Percentiles rank a stretch among this genome's conserved stretches.
phyloP scores from a whole-genome alignment of 2,329 filamentous ascomycete genomes.

The Neonectria ditissima region DNA sequence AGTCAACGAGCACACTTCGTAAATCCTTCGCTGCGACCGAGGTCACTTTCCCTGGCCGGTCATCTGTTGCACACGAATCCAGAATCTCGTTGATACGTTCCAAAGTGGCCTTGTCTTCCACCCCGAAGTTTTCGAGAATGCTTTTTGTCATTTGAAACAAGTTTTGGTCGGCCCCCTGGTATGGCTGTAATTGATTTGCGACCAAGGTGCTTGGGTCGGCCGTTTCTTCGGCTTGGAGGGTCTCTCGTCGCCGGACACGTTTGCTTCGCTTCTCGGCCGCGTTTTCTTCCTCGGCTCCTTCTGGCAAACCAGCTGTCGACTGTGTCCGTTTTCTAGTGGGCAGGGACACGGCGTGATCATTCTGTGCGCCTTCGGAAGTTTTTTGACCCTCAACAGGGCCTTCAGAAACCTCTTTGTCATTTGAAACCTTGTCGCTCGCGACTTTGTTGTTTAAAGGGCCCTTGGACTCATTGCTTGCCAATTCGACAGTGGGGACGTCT shows the following conservation, averaged over 20 bases:
- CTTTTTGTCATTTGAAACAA: conserved; percentile 68
- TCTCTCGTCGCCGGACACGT: conserved; percentile 67
- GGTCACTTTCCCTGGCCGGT: conserved; percentile 61
- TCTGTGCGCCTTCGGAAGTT: conserved; percentile 45
- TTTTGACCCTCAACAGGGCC: conserved; percentile 43
- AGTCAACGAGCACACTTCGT: conserved; percentile 60
- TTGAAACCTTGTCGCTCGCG: conserved; percentile 16
- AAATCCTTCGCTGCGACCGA: conserved; percentile 62
- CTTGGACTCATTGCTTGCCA: conserved; percentile 19
- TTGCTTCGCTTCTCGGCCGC: conserved; percentile 73
- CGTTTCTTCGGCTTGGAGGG: conserved; percentile 65
- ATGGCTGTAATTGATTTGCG: conserved; percentile 67
- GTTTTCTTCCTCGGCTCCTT: conserved; percentile 68
- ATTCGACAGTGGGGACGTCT: conserved; percentile 9
- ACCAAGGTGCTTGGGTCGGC: conserved; percentile 64
- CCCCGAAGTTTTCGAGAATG: conserved; percentile 66
- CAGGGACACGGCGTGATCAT: conserved; percentile 53
- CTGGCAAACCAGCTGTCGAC: conserved; percentile 69
- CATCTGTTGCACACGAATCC: conserved; percentile 64
- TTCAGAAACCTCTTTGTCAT: conserved; percentile 42
- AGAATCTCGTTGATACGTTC: conserved; percentile 62
- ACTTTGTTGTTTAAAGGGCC: conserved; percentile 24
- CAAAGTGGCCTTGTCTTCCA: conserved; percentile 62
- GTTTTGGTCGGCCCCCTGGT: conserved; percentile 67
- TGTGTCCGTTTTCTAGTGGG: conserved; percentile 71